Evolutionary conservation across 352 stramenopile genomes (phyloP).

Genomic region (Phytopythium mirpurense): DNA sequence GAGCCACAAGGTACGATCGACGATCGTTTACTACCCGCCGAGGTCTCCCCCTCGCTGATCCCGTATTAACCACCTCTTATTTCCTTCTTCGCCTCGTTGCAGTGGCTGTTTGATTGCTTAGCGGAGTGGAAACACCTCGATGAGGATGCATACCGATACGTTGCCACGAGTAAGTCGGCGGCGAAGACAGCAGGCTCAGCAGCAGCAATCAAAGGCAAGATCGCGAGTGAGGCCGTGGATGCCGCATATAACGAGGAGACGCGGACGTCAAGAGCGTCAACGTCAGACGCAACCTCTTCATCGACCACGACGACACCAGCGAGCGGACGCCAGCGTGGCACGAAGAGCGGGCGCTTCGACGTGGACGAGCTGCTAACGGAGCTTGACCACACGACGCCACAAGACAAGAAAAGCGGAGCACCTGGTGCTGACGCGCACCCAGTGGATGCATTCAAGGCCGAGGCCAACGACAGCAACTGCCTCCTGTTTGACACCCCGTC

Average conservation of each 20-base stretch:
- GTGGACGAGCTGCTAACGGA: slow-evolving; percentile 53
- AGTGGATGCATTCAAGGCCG: slow-evolving; percentile 9
- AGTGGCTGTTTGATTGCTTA: slow-evolving; percentile 81
- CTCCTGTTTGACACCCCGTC: slow-evolving; percentile 61
- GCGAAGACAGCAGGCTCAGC: slow-evolving; percentile 5
- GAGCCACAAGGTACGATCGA: slow-evolving; percentile 56
- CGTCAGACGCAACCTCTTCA: background rate
- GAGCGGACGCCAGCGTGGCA: slow-evolving; percentile 10
- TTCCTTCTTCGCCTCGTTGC: slow-evolving; percentile 1
- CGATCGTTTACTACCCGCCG: too few relatives aligned
- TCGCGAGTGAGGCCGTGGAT: slow-evolving; percentile 11
- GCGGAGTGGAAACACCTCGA: slow-evolving; percentile 55
- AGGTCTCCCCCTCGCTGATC: background rate
- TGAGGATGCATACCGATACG: slow-evolving; percentile 45
- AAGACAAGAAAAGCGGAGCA: slow-evolving; percentile 22
- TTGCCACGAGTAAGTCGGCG: slow-evolving; percentile 17
- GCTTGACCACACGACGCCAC: slow-evolving; percentile 44
- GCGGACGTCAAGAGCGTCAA: background rate
- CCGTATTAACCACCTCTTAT: background rate
- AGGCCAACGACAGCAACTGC: slow-evolving; percentile 20
- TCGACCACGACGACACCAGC: slow-evolving; percentile 24
- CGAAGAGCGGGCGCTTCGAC: slow-evolving; percentile 35
- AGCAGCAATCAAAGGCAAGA: slow-evolving; percentile 20
- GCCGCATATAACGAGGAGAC: slow-evolving; percentile 15
- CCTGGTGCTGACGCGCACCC: slow-evolving; percentile 6